Evolutionary conservation across 768 basidiomycete genomes (phyloP).

Genomic region (Kwoniella dendrophila): DNA sequence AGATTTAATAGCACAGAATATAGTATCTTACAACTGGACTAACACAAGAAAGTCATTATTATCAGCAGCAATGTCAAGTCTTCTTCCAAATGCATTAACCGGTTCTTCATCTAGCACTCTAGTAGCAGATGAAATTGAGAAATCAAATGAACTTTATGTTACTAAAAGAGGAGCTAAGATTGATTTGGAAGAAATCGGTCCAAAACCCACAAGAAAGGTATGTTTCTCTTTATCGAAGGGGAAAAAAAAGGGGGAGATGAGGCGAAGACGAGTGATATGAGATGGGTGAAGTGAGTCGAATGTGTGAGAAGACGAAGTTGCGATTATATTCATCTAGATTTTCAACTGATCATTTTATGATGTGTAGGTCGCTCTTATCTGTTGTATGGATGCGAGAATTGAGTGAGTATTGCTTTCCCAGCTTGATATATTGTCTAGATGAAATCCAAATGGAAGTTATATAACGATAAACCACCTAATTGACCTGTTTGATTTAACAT

Average conservation of each 20-base stretch:
- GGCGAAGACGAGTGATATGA: not conserved
- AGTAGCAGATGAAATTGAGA: slow-evolving; percentile 7
- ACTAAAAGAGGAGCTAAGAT: slow-evolving; percentile 15
- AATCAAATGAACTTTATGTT: slow-evolving; percentile 11
- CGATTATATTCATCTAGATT: not conserved
- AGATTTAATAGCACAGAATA: too few relatives aligned
- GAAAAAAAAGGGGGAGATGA: not conserved
- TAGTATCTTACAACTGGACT: not conserved
- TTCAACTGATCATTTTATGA: not conserved
- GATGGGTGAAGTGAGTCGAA: not conserved
- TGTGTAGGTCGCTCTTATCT: slow-evolving; percentile 11
- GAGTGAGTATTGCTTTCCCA: slow-evolving; percentile 11
- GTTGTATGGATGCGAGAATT: slow-evolving; percentile 18
- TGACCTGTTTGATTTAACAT: not conserved
- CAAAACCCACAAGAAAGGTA: slow-evolving; percentile 16
- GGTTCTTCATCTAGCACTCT: not conserved
- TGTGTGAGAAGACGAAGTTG: not conserved
- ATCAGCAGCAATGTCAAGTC: slow-evolving; percentile 13
- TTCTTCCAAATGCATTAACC: slow-evolving; percentile 3
- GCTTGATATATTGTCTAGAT: not conserved
- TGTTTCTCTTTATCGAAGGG: not conserved
- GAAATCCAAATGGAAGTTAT: not conserved
- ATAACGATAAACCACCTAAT: too few relatives aligned
- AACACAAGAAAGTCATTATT: not conserved
- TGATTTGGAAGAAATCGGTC: slow-evolving; percentile 12